Evolutionary conservation across 2,329 filamentous ascomycete genomes (phyloP), one percentile per base, ranked within the genome.

Genomic region (Aspergillus hortae): DNA sequence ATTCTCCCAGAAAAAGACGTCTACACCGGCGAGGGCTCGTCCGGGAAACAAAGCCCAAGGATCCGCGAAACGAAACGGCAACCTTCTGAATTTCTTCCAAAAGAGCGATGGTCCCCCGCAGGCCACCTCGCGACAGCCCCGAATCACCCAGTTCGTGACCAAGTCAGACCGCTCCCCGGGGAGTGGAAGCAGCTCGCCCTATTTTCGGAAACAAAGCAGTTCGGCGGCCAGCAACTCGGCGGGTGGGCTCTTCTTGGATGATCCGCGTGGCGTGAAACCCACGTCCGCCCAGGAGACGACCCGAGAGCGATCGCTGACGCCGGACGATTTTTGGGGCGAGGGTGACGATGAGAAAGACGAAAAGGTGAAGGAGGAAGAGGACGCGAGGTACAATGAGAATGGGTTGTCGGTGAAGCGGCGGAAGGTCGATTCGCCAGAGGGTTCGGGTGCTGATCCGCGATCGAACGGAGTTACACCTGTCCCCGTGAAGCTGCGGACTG

Each of bases 41-140:
- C 53, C 47, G 10, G 47, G 49, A 4, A 40, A 48, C 12, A 64
- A 59, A 41, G 38, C 54, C 2, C 49, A 55, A 12, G 53, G 61
- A 1, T 60, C 64, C 1, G 53, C 44, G 3, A 71, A 68, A 51
- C 56, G 57, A 35, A 89, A 89, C 61, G 76, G 78, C 6, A 90
- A 85, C 56, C 90, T 90, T 30, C 71, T 90, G 12, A 89, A 72
- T 56, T 91, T 90, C 68, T 91, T 91, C 66, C 85, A 88, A 63
- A 90, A 89, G 64, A 77, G 82, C 0, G 80, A 83, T 36, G 80
- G 81, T 11, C 70, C 71, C 0, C 70, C 48, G 74, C 80, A 51
- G 78, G 86, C 56, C 74, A 66, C 57, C 6, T 67, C 63, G 25
- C 67, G 59, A 21, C 71, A 84, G 51, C 75, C 77, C 17, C 77